phyloP scores from a whole-genome alignment of 1,284 basidiomycete genomes.

The Hymenochaete sp. region DNA sequence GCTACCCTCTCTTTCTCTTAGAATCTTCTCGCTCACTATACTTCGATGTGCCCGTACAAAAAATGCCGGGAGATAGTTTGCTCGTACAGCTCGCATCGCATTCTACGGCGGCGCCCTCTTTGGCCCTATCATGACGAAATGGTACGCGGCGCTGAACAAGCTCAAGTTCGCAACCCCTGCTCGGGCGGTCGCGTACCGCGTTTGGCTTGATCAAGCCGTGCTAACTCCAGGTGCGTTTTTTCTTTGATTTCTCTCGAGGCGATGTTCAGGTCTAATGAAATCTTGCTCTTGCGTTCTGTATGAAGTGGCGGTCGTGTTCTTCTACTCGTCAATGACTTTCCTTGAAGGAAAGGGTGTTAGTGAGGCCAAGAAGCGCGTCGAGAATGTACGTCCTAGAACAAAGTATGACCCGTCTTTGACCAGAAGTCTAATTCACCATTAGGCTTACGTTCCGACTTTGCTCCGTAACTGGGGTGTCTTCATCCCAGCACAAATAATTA shows the following conservation, averaged over 20 bases:
- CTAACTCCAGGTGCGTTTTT: constrained; percentile 47
- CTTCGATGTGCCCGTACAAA: constrained; percentile 2
- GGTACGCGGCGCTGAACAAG: constrained; percentile 58
- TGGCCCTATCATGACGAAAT: constrained; percentile 64
- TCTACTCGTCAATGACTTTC: constrained; percentile 67
- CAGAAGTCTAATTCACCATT: neutral
- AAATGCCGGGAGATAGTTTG: constrained; percentile 35
- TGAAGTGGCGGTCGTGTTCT: constrained; percentile 56
- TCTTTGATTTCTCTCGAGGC: neutral
- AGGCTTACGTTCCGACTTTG: constrained; percentile 64
- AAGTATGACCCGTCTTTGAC: neutral
- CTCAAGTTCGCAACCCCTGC: constrained; percentile 54
- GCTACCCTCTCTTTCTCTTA: constrained; percentile 23
- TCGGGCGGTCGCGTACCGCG: constrained; percentile 50
- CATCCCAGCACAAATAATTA: constrained; percentile 73
- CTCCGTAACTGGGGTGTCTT: constrained; percentile 75
- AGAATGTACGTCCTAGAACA: constrained; percentile 38
- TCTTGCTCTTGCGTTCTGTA: constrained; percentile 6
- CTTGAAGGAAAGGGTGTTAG: constrained; percentile 57
- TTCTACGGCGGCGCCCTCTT: constrained; percentile 70
- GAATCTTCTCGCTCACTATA: constrained; percentile 6
- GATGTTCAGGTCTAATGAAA: neutral
- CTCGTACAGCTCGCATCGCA: constrained; percentile 61
- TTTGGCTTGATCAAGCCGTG: constrained; percentile 67
- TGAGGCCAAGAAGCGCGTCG: constrained; percentile 48